Evolutionary conservation across 2,329 filamentous ascomycete genomes (phyloP).

Genomic region (Gaeumannomyces tritici): DNA sequence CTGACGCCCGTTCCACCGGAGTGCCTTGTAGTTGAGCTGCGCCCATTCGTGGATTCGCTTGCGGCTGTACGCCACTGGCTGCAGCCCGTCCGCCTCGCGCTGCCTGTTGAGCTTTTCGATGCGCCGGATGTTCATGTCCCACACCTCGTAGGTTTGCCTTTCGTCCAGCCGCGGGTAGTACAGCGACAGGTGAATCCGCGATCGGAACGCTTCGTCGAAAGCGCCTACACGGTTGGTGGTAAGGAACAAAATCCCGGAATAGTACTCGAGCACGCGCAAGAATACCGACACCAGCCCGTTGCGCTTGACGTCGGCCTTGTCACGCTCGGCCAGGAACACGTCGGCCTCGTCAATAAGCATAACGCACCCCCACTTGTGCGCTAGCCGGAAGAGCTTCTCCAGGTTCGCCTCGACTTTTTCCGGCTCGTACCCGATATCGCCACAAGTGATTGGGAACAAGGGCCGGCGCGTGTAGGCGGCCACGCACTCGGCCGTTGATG

Average conservation of each 20-base stretch:
- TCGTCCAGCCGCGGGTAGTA: constrained; percentile 22
- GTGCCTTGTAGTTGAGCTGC: not conserved
- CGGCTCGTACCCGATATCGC: constrained; percentile 17
- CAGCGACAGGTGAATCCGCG: constrained; percentile 33
- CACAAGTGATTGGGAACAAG: constrained; percentile 18
- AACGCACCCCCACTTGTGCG: constrained; percentile 11
- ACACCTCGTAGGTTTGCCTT: constrained; percentile 9
- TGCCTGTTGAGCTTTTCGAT: constrained; percentile 7
- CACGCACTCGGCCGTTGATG: constrained; percentile 28
- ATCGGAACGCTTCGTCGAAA: constrained; percentile 32
- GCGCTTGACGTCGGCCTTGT: not conserved
- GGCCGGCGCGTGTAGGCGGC: constrained; percentile 14
- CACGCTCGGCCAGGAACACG: constrained; percentile 7
- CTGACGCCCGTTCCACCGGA: constrained; percentile 18
- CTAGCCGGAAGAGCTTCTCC: constrained; percentile 16
- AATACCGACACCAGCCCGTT: constrained; percentile 21
- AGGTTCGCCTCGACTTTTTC: constrained; percentile 17
- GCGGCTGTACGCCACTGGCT: not conserved
- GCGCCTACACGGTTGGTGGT: constrained; percentile 33
- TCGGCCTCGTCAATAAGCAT: constrained; percentile 21
- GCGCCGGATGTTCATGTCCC: constrained; percentile 9
- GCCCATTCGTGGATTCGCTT: constrained; percentile 6
- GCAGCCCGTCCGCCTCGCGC: not conserved
- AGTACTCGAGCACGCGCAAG: constrained; percentile 35
- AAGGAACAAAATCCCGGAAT: constrained; percentile 35